phyloP scores from a whole-genome alignment of 768 basidiomycete genomes.

The Xanthoconium stramineum region DNA sequence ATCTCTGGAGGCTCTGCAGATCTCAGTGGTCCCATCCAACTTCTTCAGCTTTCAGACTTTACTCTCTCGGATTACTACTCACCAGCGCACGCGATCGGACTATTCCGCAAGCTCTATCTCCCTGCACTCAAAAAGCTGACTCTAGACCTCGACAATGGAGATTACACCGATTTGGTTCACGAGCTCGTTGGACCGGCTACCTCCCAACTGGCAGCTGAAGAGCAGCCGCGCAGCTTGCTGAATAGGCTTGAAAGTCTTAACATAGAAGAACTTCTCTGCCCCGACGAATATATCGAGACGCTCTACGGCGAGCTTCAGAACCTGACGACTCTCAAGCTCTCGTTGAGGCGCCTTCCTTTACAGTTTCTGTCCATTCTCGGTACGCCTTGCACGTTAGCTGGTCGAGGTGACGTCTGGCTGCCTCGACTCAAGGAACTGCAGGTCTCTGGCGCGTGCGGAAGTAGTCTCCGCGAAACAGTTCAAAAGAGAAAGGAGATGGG shows the following conservation, averaged over 20 bases:
- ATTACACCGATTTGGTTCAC: no score
- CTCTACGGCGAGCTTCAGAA: neutral
- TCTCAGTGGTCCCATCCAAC: conserved; percentile 31
- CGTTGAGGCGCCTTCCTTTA: conserved; percentile 29
- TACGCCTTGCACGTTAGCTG: neutral
- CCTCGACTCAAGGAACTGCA: conserved; percentile 52
- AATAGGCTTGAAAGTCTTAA: neutral
- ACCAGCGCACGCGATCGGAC: neutral
- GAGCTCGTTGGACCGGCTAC: neutral
- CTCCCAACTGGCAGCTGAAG: neutral
- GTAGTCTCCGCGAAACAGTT: neutral
- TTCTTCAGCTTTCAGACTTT: conserved; percentile 30
- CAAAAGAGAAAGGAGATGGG: neutral
- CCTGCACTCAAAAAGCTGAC: neutral
- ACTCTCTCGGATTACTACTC: conserved; percentile 48
- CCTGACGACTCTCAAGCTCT: conserved; percentile 20
- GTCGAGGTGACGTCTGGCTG: conserved; percentile 31
- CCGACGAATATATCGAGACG: neutral
- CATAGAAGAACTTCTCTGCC: neutral
- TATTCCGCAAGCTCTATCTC: neutral
- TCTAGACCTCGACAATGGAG: neutral
- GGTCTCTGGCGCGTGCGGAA: conserved; percentile 36
- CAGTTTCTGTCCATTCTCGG: conserved; percentile 26
- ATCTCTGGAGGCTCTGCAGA: conserved; percentile 14
- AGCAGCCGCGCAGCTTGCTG: neutral